These are phyloP conservation scores for Skeletonema menzelii DNA, from an alignment of 108 stramenopile genomes.

Conservation along the genomic window DNA sequence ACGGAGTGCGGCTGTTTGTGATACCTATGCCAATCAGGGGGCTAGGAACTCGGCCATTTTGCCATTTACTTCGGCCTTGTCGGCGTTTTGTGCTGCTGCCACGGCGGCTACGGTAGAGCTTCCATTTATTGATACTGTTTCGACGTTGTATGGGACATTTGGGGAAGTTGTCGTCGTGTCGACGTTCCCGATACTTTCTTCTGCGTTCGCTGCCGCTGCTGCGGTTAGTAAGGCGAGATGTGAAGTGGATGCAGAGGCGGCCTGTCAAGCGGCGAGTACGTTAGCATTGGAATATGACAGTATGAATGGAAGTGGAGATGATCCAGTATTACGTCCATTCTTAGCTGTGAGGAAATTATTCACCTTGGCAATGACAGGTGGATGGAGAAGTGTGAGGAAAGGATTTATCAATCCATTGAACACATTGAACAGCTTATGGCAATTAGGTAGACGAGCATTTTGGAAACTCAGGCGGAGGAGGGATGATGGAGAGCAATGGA, in stretches of 20 bases:
- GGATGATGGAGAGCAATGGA: not conserved
- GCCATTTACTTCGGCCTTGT: slow-evolving; percentile 88
- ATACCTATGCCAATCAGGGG: slow-evolving; percentile 93
- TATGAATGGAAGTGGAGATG: slow-evolving; percentile 54
- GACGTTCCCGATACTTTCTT: slow-evolving; percentile 67
- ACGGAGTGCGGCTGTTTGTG: slow-evolving; percentile 84
- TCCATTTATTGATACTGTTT: slow-evolving; percentile 67
- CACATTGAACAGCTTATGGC: not conserved
- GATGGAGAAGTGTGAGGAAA: slow-evolving; percentile 32
- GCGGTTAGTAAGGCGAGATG: slow-evolving; percentile 88
- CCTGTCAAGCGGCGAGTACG: slow-evolving; percentile 78
- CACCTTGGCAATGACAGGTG: slow-evolving; percentile 39
- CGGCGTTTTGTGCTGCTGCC: slow-evolving; percentile 84
- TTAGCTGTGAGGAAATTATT: slow-evolving; percentile 70
- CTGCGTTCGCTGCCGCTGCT: slow-evolving; percentile 88
- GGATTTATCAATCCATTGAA: not conserved
- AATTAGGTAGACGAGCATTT: not conserved
- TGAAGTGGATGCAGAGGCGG: slow-evolving; percentile 85
- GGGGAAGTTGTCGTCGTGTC: slow-evolving; percentile 60
- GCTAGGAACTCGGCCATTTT: slow-evolving; percentile 81
- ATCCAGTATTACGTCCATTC: slow-evolving; percentile 76
- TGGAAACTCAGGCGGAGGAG: not conserved
- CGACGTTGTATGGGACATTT: slow-evolving; percentile 42
- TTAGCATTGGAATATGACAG: slow-evolving; percentile 75
- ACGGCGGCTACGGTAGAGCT: slow-evolving; percentile 90